These are phyloP conservation scores for Sicyos baderoa DNA, from an alignment of 306 rosid species.

Conservation along the genomic window DNA sequence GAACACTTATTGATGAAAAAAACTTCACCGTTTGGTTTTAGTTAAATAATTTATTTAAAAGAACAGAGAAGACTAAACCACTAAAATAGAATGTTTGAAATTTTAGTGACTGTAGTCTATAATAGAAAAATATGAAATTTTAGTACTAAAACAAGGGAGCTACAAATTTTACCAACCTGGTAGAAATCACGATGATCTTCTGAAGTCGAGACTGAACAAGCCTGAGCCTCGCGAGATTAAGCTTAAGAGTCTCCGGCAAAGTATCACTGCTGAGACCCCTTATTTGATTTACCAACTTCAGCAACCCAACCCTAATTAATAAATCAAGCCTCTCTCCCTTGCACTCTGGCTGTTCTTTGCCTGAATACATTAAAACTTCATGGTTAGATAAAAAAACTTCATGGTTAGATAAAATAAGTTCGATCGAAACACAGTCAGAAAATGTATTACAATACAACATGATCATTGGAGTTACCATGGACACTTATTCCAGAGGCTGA, in stretches of 20 bases:
- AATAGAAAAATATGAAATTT: not conserved
- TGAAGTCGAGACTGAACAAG: slow-evolving; percentile 32
- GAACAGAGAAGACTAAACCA: not conserved
- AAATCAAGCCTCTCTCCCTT: slow-evolving; percentile 31
- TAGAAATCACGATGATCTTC: slow-evolving; percentile 28
- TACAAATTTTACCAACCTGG: slow-evolving; percentile 22
- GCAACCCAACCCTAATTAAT: slow-evolving; percentile 31
- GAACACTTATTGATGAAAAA: too few relatives aligned
- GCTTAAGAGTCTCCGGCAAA: slow-evolving; percentile 32
- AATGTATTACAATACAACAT: not conserved
- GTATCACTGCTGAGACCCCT: slow-evolving; percentile 24
- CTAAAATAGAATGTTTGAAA: not conserved
- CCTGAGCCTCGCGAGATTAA: slow-evolving; percentile 32
- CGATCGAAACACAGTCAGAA: not conserved
- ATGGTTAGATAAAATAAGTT: not conserved
- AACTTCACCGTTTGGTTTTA: not conserved
- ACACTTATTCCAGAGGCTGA: slow-evolving; percentile 3
- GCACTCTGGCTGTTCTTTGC: slow-evolving; percentile 28
- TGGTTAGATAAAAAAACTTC: not conserved
- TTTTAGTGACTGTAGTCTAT: not conserved
- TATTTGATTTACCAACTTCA: slow-evolving; percentile 32
- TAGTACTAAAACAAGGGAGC: not conserved
- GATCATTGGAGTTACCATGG: slow-evolving; percentile 1
- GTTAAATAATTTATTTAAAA: not conserved
- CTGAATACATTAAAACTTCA: slow-evolving; percentile 5